These are phyloP conservation scores for Colletotrichum agaves DNA, from an alignment of 2,329 filamentous ascomycete species.

Conservation along the genomic window DNA sequence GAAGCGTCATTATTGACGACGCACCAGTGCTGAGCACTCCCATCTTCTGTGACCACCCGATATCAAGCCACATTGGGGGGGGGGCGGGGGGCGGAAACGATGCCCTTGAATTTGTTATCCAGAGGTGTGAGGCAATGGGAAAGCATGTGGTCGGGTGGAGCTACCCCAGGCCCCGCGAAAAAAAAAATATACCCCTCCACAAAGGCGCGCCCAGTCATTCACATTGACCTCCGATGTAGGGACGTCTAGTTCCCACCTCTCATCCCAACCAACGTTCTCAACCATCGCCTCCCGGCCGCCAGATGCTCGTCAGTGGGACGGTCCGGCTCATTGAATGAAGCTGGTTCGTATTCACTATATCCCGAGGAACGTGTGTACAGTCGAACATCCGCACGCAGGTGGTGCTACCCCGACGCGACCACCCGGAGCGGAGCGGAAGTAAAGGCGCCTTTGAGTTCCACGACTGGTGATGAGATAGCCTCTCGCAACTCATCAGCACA, in stretches of 20 bases:
- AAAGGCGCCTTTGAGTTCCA: slow-evolving; percentile 21
- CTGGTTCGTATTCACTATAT: slow-evolving; percentile 25
- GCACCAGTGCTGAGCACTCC: not conserved
- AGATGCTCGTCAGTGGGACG: slow-evolving; percentile 7
- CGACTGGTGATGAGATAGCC: slow-evolving; percentile 7
- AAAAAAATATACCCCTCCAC: slow-evolving; percentile 2
- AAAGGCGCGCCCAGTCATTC: slow-evolving; percentile 12
- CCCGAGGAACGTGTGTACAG: slow-evolving; percentile 13
- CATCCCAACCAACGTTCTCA: not conserved
- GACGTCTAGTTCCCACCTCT: not conserved
- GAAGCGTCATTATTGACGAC: not conserved
- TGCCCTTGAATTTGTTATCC: not conserved
- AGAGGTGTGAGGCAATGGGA: not conserved
- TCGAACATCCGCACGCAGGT: slow-evolving; percentile 21
- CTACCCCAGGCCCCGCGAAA: slow-evolving; percentile 19
- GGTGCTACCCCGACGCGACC: slow-evolving; percentile 29
- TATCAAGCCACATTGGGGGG: too few species aligned
- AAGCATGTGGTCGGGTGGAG: not conserved
- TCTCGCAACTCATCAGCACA: not conserved
- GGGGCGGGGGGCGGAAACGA: too few species aligned
- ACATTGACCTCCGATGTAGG: slow-evolving; percentile 20
- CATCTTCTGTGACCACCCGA: not conserved
- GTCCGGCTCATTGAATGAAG: not conserved
- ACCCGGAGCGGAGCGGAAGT: slow-evolving; percentile 30
- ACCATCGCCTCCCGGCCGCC: not conserved